phyloP scores from a whole-genome alignment of 208 protist genomes.

The Blechomonas ayalai region DNA sequence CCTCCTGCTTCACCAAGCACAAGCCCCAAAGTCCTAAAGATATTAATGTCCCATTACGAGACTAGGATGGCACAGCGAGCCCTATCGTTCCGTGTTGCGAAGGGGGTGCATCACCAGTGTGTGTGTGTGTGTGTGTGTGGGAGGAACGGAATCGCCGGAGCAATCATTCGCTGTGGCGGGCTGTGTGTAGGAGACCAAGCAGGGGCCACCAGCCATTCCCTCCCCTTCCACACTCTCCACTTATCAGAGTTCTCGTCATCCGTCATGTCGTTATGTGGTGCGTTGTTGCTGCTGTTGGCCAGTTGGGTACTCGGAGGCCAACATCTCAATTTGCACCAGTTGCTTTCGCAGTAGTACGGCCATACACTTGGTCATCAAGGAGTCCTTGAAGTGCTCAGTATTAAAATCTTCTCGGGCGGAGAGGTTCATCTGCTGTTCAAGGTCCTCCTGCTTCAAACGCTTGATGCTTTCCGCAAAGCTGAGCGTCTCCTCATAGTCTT shows the following conservation, averaged over 20 bases:
- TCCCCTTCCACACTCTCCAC: too few relatives aligned
- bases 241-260: too few relatives aligned
- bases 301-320: slow-evolving; percentile 24
- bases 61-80: too few relatives aligned
- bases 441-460: slow-evolving; percentile 28
- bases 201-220: too few relatives aligned
- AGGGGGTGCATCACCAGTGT: too few relatives aligned
- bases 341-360: slow-evolving; percentile 44
- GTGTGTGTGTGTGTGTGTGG: not conserved
- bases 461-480: slow-evolving; percentile 26
- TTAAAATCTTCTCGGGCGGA: slow-evolving; percentile 58
- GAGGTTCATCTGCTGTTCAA: slow-evolving; percentile 28
- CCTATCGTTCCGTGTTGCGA: too few relatives aligned
- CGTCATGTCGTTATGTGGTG: too few relatives aligned
- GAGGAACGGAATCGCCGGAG: not conserved
- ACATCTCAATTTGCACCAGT: slow-evolving; percentile 44
- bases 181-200: too few relatives aligned
- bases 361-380: slow-evolving; percentile 81
- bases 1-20: too few relatives aligned
- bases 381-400: slow-evolving; percentile 71
- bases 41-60: too few relatives aligned
- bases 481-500: slow-evolving; percentile 19
- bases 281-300: slow-evolving; percentile 12
- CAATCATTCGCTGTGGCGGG: too few relatives aligned
- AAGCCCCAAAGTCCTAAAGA: too few relatives aligned